Conservation (phyloP, 2,329 filamentous ascomycete species). For the Penicillium expansum region DNA sequence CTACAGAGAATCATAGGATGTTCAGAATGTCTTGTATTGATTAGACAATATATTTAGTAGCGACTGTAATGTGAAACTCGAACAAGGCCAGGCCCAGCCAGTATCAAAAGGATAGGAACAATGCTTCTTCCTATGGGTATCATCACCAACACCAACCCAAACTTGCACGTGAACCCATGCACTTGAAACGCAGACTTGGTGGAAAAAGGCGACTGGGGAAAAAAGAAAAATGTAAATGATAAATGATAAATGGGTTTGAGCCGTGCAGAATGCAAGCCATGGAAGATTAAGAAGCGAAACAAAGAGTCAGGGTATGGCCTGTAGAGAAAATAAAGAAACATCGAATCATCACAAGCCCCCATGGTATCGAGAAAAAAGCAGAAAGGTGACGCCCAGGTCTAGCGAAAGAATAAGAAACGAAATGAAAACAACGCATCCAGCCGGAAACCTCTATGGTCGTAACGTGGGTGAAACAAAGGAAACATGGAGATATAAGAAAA, state of each 20-base stretch:
- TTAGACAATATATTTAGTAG: constrained; percentile 26
- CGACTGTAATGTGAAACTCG: constrained; percentile 17
- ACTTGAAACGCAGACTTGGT: constrained; percentile 19
- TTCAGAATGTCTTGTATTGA: constrained; percentile 15
- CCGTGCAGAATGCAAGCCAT: constrained; percentile 15
- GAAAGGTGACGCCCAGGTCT: constrained; percentile 34
- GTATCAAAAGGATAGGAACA: constrained; percentile 5
- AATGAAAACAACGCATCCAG: constrained; percentile 30
- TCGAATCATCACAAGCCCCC: constrained; percentile 30
- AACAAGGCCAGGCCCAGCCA: not conserved
- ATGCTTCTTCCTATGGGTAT: constrained; percentile 22
- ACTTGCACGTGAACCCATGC: constrained; percentile 3
- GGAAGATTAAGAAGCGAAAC: constrained; percentile 14
- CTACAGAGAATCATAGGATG: not conserved
- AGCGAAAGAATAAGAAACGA: constrained; percentile 37
- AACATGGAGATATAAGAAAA: constrained; percentile 22
- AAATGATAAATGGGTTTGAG: constrained; percentile 11
- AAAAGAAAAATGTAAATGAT: not conserved
- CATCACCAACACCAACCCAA: constrained; percentile 23
- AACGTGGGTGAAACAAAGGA: constrained; percentile 25
- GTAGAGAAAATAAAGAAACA: constrained; percentile 18
- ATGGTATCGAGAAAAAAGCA: constrained; percentile 29
- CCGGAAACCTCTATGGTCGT: constrained; percentile 42
- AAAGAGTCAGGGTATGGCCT: not conserved
- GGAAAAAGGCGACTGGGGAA: constrained; percentile 4